These are phyloP conservation scores for Neocallimastix lanati DNA, from an alignment of 192 early-diverging fungal genomes.

Conservation along the genomic window DNA sequence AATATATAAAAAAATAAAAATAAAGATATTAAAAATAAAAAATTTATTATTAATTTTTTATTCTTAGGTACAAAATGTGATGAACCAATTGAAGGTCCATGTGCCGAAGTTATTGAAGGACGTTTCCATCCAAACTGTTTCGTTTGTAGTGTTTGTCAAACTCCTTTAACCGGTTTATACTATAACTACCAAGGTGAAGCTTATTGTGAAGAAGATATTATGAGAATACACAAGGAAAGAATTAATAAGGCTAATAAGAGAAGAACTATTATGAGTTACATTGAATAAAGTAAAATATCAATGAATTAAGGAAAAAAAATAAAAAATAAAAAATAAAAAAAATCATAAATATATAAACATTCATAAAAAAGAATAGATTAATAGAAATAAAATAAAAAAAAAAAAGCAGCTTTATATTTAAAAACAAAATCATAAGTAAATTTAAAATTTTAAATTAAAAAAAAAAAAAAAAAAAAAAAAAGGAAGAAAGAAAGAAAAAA, in stretches of 20 bases:
- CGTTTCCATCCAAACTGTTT: slow-evolving; percentile 79
- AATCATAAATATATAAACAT: too few relatives aligned
- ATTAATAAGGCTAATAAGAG: slow-evolving; percentile 22
- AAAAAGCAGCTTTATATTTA: too few relatives aligned
- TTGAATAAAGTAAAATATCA: not conserved
- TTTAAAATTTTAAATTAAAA: too few relatives aligned
- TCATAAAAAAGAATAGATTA: too few relatives aligned
- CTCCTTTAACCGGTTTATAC: slow-evolving; percentile 42
- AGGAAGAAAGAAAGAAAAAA: too few relatives aligned
- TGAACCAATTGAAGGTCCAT: slow-evolving; percentile 27
- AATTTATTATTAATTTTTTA: too few relatives aligned
- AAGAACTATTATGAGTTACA: slow-evolving; percentile 33
- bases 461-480: too few relatives aligned
- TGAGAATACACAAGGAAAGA: slow-evolving; percentile 32
- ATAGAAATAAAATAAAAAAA: too few relatives aligned
- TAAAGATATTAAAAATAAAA: too few relatives aligned
- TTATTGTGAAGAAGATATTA: slow-evolving; percentile 57
- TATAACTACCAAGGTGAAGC: slow-evolving; percentile 45
- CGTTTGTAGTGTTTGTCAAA: slow-evolving; percentile 42
- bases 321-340: too few relatives aligned
- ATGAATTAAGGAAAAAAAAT: too few relatives aligned
- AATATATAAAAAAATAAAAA: not conserved
- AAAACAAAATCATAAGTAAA: too few relatives aligned
- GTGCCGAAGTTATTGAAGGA: slow-evolving; percentile 64
- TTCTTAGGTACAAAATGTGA: not conserved